phyloP scores from a whole-genome alignment of 768 basidiomycete species.

The Lyophyllum semitale region DNA sequence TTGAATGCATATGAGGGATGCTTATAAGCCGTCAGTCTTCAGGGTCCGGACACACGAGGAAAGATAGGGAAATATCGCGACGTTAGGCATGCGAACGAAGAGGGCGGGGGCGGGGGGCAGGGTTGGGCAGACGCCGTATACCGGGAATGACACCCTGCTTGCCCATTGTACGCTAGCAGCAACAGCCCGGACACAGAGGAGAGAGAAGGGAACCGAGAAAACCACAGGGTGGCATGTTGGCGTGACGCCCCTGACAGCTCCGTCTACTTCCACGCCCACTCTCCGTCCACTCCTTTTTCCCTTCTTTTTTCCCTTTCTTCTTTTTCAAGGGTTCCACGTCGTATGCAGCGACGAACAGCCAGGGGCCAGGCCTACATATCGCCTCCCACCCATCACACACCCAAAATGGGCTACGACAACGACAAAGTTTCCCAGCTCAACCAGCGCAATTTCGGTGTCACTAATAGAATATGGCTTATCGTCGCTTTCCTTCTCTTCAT shows the following conservation, averaged over 20 bases:
- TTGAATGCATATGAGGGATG: no score
- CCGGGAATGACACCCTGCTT: slow-evolving; percentile 21
- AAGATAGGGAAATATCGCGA: no score
- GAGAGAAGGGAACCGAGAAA: background rate
- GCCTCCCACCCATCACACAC: slow-evolving; percentile 40
- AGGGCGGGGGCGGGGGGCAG: no score
- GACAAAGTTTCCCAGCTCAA: slow-evolving; percentile 56
- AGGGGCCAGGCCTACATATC: slow-evolving; percentile 58
- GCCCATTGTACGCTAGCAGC: slow-evolving; percentile 1
- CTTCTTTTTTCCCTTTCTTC: slow-evolving; percentile 22
- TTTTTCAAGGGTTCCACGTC: slow-evolving; percentile 19
- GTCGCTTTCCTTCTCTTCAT: slow-evolving; percentile 54
- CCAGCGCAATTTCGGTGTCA: slow-evolving; percentile 62
- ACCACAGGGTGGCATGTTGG: background rate
- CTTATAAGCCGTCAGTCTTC: no score
- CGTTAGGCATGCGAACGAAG: no score
- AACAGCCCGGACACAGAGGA: background rate
- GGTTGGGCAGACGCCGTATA: slow-evolving; percentile 50
- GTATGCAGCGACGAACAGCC: slow-evolving; percentile 63
- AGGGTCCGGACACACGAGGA: no score
- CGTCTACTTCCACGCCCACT: background rate
- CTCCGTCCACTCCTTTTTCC: slow-evolving; percentile 20
- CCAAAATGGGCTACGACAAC: slow-evolving; percentile 48
- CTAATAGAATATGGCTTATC: slow-evolving; percentile 71
- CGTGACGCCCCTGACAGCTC: background rate